A percentile compares a stretch with the other conserved stretches of the same genome.
phyloP scores from a whole-genome alignment of 108 stramenopile genomes.

The Cyclotella sp. region DNA sequence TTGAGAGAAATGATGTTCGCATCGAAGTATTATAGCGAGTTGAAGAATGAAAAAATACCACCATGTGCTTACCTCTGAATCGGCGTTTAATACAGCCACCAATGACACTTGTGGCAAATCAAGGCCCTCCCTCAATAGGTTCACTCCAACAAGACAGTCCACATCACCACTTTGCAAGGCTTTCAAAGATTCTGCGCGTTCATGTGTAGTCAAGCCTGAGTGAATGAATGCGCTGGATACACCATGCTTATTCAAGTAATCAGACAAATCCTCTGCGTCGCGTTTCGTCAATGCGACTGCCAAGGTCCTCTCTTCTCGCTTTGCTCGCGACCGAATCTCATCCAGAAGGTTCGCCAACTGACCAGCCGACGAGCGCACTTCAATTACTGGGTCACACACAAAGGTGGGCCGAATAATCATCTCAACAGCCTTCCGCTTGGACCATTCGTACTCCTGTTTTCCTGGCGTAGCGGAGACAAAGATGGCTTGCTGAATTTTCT shows the following conservation, averaged over 20 bases:
- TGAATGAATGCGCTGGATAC: slow-evolving; percentile 71
- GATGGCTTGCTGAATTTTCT: slow-evolving; percentile 57
- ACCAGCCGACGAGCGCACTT: slow-evolving; percentile 56
- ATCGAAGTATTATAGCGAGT: too few relatives aligned
- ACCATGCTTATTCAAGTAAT: slow-evolving; percentile 60
- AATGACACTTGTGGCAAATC: slow-evolving; percentile 85
- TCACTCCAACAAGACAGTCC: slow-evolving; percentile 85
- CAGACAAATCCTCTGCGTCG: slow-evolving; percentile 75
- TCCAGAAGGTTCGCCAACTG: slow-evolving; percentile 54
- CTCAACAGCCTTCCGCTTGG: slow-evolving; percentile 48
- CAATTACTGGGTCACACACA: slow-evolving; percentile 72
- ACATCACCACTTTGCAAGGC: slow-evolving; percentile 65
- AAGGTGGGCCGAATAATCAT: slow-evolving; percentile 83
- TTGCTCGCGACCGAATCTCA: slow-evolving; percentile 56
- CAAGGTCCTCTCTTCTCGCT: slow-evolving; percentile 56
- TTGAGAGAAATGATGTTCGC: too few relatives aligned
- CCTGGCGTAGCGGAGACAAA: slow-evolving; percentile 83
- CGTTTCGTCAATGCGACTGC: slow-evolving; percentile 76
- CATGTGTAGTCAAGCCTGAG: slow-evolving; percentile 73
- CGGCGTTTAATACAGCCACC: slow-evolving; percentile 83
- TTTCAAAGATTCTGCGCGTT: slow-evolving; percentile 63
- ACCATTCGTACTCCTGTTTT: slow-evolving; percentile 51
- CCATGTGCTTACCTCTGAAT: slow-evolving; percentile 32
- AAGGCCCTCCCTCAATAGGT: slow-evolving; percentile 78
- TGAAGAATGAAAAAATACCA: too few relatives aligned